These are phyloP conservation scores for Clonostachys chloroleuca DNA, from an alignment of 2,329 filamentous ascomycete genomes.

Conservation along the genomic window DNA sequence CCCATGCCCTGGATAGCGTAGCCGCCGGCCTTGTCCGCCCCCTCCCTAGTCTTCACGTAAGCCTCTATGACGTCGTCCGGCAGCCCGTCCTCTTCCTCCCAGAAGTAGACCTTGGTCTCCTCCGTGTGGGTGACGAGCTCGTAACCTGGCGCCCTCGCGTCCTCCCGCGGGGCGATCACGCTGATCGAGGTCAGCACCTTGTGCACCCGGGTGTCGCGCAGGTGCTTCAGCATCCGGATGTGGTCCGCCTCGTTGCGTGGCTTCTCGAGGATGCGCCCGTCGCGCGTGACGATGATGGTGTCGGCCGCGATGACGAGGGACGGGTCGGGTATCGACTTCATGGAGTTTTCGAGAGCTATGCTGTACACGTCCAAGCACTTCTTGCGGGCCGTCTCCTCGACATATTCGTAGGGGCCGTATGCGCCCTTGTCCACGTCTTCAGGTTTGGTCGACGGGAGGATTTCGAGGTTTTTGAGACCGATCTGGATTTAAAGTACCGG, in stretches of 20 bases:
- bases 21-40: slow-evolving; percentile 91
- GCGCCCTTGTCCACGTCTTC: slow-evolving; percentile 78
- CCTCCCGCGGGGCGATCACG: slow-evolving; percentile 76
- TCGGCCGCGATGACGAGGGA: slow-evolving; percentile 86
- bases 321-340: slow-evolving; percentile 57
- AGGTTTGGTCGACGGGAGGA: slow-evolving; percentile 76
- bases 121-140: slow-evolving; percentile 76
- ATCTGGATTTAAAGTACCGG: slow-evolving; percentile 41
- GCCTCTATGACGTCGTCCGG: slow-evolving; percentile 76
- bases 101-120: slow-evolving; percentile 89
- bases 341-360: slow-evolving; percentile 33
- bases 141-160: slow-evolving; percentile 81
- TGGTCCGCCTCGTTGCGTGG: slow-evolving; percentile 79
- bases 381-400: slow-evolving; percentile 76
- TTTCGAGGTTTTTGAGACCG: slow-evolving; percentile 76
- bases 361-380: slow-evolving; percentile 75
- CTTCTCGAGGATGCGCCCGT: slow-evolving; percentile 85
- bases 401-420: slow-evolving; percentile 84
- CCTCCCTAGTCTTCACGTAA: slow-evolving; percentile 82
- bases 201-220: slow-evolving; percentile 75
- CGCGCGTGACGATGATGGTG: slow-evolving; percentile 76
- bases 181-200: slow-evolving; percentile 83
- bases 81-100: slow-evolving; percentile 51
- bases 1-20: slow-evolving; percentile 92
- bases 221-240: slow-evolving; percentile 73